These are phyloP conservation scores for Neopestalotiopsis sp. DNA, from an alignment of 2,329 filamentous ascomycete genomes.

Conservation along the genomic window DNA sequence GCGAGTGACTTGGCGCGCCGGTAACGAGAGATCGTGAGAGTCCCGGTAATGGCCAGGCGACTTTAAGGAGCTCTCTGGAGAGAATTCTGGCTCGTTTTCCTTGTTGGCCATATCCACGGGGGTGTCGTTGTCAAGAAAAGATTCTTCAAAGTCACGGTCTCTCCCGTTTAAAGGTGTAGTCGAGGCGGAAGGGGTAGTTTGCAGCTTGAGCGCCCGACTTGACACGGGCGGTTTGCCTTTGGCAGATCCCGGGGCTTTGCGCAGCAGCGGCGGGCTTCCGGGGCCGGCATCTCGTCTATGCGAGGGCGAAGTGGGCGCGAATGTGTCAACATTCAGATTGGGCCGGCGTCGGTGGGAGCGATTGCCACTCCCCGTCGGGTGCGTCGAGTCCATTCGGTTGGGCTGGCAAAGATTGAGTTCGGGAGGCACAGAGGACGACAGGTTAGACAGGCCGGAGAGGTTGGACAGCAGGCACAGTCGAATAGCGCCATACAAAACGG, in stretches of 20 bases:
- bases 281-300: conserved; percentile 29
- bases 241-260: conserved; percentile 31
- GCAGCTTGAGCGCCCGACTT: conserved; percentile 37
- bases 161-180: conserved; percentile 23
- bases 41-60: conserved; percentile 50
- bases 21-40: conserved; percentile 86
- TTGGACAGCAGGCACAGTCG: conserved; percentile 10
- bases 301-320: conserved; percentile 21
- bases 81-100: conserved; percentile 35
- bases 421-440: conserved; percentile 8
- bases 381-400: conserved; percentile 24
- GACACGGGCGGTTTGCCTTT: conserved; percentile 40
- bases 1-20: conserved; percentile 75
- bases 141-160: conserved; percentile 32
- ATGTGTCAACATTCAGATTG: conserved; percentile 43
- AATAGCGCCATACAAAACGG: conserved; percentile 14
- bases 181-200: conserved; percentile 25
- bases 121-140: conserved; percentile 35
- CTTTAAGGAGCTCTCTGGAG: conserved; percentile 31
- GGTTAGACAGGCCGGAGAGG: neutral
- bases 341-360: conserved; percentile 37
- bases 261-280: conserved; percentile 33
- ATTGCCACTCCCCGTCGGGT: conserved; percentile 34
- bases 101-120: conserved; percentile 29
- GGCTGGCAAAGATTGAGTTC: conserved; percentile 1